These are phyloP conservation scores for Leccinum fibrillosum DNA, from an alignment of 768 basidiomycete genomes.

Conservation along the genomic window DNA sequence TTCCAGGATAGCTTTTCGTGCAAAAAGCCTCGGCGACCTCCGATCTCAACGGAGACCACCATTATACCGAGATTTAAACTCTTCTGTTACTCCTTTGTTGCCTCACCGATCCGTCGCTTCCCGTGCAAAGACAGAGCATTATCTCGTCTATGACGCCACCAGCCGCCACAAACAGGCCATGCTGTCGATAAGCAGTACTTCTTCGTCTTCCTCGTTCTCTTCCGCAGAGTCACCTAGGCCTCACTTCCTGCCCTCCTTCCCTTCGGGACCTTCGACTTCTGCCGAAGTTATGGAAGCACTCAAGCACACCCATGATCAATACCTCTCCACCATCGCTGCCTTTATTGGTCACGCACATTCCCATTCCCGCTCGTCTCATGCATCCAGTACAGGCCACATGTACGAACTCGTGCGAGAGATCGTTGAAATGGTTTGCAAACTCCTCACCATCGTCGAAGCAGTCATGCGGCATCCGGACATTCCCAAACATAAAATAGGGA, in stretches of 20 bases:
- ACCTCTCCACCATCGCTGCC: constrained; percentile 92
- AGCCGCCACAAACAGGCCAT: constrained; percentile 43
- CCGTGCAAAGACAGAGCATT: constrained; percentile 38
- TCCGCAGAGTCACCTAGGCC: constrained; percentile 53
- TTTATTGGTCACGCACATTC: constrained; percentile 97
- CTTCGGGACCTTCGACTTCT: constrained; percentile 67
- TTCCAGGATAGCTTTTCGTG: constrained; percentile 37
- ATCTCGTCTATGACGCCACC: constrained; percentile 35
- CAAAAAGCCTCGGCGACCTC: constrained; percentile 55
- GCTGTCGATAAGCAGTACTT: constrained; percentile 65
- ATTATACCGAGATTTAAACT: constrained; percentile 36
- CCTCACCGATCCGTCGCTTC: constrained; percentile 28
- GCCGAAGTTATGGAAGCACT: constrained; percentile 73
- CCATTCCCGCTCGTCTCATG: constrained; percentile 85
- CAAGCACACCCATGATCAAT: constrained; percentile 82
- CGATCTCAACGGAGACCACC: constrained; percentile 32
- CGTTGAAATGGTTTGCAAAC: constrained; percentile 88
- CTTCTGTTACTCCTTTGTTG: constrained; percentile 33
- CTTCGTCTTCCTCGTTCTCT: constrained; percentile 68
- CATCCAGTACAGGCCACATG: constrained; percentile 88
- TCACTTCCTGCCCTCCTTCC: constrained; percentile 53
- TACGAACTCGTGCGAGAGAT: constrained; percentile 95
- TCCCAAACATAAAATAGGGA: constrained; percentile 56
- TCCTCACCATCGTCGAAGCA: constrained; percentile 88
- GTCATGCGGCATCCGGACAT: constrained; percentile 77